Base-by-base conservation (phyloP, 371 early-diverging fungal genomes). In the Zopfochytrium polystomum region DNA sequence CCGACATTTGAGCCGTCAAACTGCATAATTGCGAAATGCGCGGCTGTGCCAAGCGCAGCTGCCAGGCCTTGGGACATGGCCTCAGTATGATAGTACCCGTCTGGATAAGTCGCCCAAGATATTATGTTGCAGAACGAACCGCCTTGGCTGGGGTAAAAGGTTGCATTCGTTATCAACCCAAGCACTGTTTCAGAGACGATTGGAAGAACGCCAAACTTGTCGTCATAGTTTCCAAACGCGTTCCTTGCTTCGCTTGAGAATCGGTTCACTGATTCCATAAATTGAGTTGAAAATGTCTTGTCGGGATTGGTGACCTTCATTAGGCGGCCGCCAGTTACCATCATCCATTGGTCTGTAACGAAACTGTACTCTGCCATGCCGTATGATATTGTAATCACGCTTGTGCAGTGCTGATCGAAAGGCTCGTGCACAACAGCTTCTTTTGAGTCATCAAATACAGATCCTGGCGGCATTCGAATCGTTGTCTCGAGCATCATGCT, bases 51-150 rank as follows among this genome's bases (percentile, higher is more conserved):
- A 22, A 30, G 9, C 7, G 52, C 32, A 15, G 52, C 30, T 6
- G 52, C 7, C 11, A 52, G 13, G 13, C 52, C 52, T 9, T 22
- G 5, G 26, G 5, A 7, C 26, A 30, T 26, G 18, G 7, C 18
- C 29, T 32, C 30, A 15, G 29, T 27, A 30, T 52, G 52, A 30
- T 52, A 52, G 32, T 27, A 52, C 52, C 52, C 52, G 23, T 52
- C 52, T 18, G 52, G 23, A 9, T 22, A 9, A 22, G 32, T 30
- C 26, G 23, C 52, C 27, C 22, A 18, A 5, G 5, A 7, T 22
- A 52, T 6, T 5, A 11, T 6, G 52, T 52, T 52, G 26, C 27
- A 9, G 5, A 32, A 9, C 22, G 13, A 5, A 22, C 7, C 7
- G 13, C 52, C 52, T 9, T 52, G 29, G 9, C 15, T 18, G 11